Conservation (phyloP, 2,329 filamentous ascomycete species). For the Colletotrichum chlorophyti region DNA sequence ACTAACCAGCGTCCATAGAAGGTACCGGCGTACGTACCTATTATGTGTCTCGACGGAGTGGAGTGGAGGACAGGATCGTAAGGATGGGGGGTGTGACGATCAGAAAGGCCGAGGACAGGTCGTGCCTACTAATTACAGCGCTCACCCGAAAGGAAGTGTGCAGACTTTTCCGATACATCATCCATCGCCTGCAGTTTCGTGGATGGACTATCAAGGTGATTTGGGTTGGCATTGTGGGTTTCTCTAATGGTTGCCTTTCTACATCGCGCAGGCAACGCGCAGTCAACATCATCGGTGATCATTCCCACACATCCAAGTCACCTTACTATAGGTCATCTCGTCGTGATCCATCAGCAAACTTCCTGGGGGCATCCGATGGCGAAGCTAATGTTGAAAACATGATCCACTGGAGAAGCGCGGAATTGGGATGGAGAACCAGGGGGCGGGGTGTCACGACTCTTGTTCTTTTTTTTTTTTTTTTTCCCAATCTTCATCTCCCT, state of each 20-base stretch:
- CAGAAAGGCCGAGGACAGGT: constrained; percentile 14
- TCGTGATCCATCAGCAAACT: constrained; percentile 8
- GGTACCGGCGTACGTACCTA: no score
- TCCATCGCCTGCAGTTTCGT: no score
- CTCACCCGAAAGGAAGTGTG: no score
- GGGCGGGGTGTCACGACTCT: not conserved
- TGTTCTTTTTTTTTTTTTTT: not conserved
- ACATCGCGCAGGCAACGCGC: constrained; percentile 19
- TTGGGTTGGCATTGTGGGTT: no score
- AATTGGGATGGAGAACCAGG: constrained; percentile 7
- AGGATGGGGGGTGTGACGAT: not conserved
- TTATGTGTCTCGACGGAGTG: not conserved
- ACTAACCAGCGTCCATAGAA: no score
- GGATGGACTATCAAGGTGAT: no score
- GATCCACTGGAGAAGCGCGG: constrained; percentile 8
- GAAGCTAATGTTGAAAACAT: not conserved
- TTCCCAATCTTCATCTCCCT: not conserved
- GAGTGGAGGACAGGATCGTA: not conserved
- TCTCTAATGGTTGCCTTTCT: not conserved
- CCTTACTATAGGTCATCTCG: no score
- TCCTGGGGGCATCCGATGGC: not conserved
- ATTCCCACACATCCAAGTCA: no score
- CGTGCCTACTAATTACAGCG: no score
- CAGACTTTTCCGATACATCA: no score
- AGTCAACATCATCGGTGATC: constrained; percentile 15